Evolutionary conservation across 306 rosid genomes (phyloP).

Genomic region (Comarum palustre): DNA sequence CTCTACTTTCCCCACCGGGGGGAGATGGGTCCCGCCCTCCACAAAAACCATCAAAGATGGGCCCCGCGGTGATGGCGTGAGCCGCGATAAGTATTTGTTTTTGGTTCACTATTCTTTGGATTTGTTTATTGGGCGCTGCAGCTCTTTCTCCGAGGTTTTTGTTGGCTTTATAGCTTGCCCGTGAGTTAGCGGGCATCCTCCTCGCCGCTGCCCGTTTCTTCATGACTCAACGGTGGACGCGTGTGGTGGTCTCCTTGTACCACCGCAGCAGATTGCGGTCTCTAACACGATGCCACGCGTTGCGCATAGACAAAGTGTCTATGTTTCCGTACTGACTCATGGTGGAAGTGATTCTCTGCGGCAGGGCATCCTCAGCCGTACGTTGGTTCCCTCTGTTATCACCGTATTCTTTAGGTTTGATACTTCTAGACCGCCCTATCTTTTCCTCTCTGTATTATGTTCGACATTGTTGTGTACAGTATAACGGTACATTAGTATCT

Average conservation of each 20-base stretch:
- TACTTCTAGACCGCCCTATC: no score
- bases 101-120: slow-evolving; percentile 20
- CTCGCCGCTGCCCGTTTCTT: slow-evolving; percentile 1
- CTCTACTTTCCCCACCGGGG: slow-evolving; percentile 4
- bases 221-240: slow-evolving; percentile 35
- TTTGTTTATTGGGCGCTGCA: slow-evolving; percentile 20
- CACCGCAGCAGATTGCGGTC: slow-evolving; percentile 4
- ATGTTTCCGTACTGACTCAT: neutral
- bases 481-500: no score
- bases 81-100: neutral
- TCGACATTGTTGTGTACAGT: no score
- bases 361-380: neutral
- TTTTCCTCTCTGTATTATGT: no score
- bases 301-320: neutral
- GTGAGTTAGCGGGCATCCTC: slow-evolving; percentile 9
- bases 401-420: neutral
- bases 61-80: slow-evolving; percentile 44
- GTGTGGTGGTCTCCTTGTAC: slow-evolving; percentile 30
- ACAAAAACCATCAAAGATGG: slow-evolving; percentile 19
- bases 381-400: neutral
- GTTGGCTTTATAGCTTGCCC: slow-evolving; percentile 27
- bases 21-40: slow-evolving; percentile 22
- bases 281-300: slow-evolving; percentile 30
- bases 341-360: neutral
- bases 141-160: slow-evolving; percentile 36